Evolutionary conservation across 1,284 basidiomycete species (phyloP), one percentile per base, ranked within the genome.

Genomic region (Uromyces viciae-fabae): DNA sequence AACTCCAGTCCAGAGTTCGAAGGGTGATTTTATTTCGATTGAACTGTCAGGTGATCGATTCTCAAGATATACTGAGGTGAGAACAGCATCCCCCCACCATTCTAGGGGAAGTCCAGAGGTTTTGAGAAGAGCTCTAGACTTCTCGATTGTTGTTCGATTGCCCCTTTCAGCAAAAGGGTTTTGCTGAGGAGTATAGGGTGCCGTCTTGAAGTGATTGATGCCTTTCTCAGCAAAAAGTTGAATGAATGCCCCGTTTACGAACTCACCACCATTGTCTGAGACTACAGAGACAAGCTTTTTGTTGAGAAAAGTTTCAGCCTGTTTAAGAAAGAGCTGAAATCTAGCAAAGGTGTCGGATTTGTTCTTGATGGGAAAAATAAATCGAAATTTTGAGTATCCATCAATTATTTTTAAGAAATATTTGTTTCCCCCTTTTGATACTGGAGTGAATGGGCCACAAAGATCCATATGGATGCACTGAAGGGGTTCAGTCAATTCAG

Each of bases 61-160:
- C 31, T 56, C 46, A 19, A 74, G 28, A 56, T 74, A 74, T 9
- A 28, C 52, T 3, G 72, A 22, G 11, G 72, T 74, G 33, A 28
- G 4, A 15, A 74, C 49, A 36, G 72, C 72, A 31, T 74, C 72
- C 25, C 72, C 72, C 72, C 43, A 74, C 22, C 25, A 52, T 14
- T 28, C 11, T 15, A n/a, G 38, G n/a, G 36, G 43, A 14, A 74
- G 25, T 9, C 33, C 25, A 31, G 11, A 14, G 11, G 46, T 28
- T 5, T 28, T 14, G 8, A 74, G 72, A 14, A 74, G 22, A 38
- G n/a, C 14, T 19, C 72, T 14, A 58, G 72, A 43, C 36, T 40
- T 52, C 56, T 74, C 72, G 56, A 43, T 54, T 4, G 49, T 54
- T 9, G 46, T 74, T n/a, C 72, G 9, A 33, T 74, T 74, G 8